Conservation (phyloP, 257 asterid species). For the Lantana camara region DNA sequence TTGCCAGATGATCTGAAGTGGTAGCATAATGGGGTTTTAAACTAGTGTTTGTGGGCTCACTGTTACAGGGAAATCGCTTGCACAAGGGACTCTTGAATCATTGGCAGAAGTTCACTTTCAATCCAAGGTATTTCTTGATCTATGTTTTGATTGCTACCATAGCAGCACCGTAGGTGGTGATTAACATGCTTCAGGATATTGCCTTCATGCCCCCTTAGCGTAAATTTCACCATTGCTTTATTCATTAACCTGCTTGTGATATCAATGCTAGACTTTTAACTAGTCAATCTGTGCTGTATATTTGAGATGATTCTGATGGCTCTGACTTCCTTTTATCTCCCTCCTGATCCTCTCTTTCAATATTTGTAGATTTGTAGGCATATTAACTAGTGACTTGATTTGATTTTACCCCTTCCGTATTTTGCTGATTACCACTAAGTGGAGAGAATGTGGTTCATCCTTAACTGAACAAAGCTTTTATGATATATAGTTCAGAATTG, state of each 20-base stretch:
- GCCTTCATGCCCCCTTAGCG: background rate
- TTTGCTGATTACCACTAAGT: background rate
- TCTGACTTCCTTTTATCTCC: background rate
- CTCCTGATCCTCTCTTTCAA: background rate
- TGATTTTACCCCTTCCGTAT: background rate
- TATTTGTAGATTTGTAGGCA: background rate
- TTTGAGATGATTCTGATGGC: background rate
- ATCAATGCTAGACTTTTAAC: background rate
- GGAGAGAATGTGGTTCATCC: background rate
- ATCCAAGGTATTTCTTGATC: slow-evolving; percentile 70
- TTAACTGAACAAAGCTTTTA: background rate
- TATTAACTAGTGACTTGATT: too few relatives aligned
- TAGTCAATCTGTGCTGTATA: background rate
- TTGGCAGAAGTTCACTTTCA: slow-evolving; percentile 97
- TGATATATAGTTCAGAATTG: too few relatives aligned
- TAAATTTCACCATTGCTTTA: background rate
- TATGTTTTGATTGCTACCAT: slow-evolving; percentile 4
- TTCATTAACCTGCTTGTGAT: background rate
- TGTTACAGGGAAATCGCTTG: slow-evolving; percentile 83
- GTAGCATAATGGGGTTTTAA: background rate
- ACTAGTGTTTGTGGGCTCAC: slow-evolving; percentile 20
- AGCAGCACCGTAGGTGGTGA: background rate
- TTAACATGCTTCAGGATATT: background rate
- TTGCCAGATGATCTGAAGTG: background rate
- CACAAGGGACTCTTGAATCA: slow-evolving; percentile 88